Percentiles rank a stretch among this genome's conserved stretches.
Conservation (phyloP, 306 rosid species). For the Prinsepia uniflora region DNA sequence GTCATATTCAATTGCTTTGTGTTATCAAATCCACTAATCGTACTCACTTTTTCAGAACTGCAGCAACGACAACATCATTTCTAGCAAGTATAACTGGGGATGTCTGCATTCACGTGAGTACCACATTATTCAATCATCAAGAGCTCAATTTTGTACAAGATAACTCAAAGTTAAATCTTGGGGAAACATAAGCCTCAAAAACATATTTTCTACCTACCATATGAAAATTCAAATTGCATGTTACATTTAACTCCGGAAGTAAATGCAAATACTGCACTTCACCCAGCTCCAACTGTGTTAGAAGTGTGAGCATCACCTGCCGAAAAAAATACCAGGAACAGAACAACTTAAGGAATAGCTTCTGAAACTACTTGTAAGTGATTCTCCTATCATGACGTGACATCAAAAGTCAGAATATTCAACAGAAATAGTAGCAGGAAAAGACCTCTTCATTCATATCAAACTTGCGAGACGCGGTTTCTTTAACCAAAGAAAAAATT, state of each 20-base stretch:
- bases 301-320: conserved; percentile 87
- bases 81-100: conserved; percentile 62
- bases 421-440: conserved; percentile 29
- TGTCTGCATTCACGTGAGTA: conserved; percentile 49
- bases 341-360: conserved; percentile 2
- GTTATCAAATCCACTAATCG: conserved; percentile 22
- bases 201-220: conserved; percentile 40
- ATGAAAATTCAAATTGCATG: conserved; percentile 74
- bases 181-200: conserved; percentile 1
- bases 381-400: conserved; percentile 9
- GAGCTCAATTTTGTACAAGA: background rate
- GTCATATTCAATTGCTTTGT: conserved; percentile 13
- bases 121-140: conserved; percentile 14
- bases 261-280: conserved; percentile 67
- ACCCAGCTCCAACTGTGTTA: conserved; percentile 92
- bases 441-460: conserved; percentile 95
- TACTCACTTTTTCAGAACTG: conserved; percentile 63
- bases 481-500: conserved; percentile 63
- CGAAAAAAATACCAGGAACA: conserved; percentile 27
- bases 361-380: background rate
- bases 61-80: conserved; percentile 58
- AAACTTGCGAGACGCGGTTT: conserved; percentile 76
- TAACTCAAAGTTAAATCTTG: conserved; percentile 6
- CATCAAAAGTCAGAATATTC: conserved; percentile 23
- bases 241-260: conserved; percentile 67